Evolutionary conservation across 169 alveolate species (phyloP), one percentile per base, ranked within the genome.

Genomic region (Plasmodium inui): DNA sequence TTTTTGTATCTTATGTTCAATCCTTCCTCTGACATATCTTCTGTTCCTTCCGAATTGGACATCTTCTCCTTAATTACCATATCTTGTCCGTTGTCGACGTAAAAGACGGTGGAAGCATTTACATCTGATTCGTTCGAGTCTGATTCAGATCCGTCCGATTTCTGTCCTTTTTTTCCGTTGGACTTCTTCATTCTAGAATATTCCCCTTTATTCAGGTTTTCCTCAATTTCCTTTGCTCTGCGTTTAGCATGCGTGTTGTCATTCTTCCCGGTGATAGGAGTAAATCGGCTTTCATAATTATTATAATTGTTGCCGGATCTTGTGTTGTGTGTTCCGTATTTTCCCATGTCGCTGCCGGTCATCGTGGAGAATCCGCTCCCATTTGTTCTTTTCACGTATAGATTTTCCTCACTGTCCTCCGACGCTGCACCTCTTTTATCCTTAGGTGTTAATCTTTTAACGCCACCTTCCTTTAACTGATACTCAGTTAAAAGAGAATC

Each of bases 81-180:
- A 74, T 86, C 93, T 86, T 86, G 93, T 50, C 82, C 93, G 80
- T 86, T 86, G 41, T 86, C 93, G 50, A 30, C 79, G 61, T 74
- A 86, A 76, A 46, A 86, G 12, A 70, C 53, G 9, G 22, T 74
- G 78, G 67, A 14, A 9, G 32, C 0, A 28, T 50, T 82, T 74
- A n/a, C 80, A 76, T 53, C 81, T 53, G 81, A 74, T 34, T 78
- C 86, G 0, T 41, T 44, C 1, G 37, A 39, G 72, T 83, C 92
- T n/a, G 92, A 83, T 28, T 73, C 41, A 22, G 9, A 12, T 41
- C 92, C 84, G 19, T 5, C 17, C 2, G 41, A 53, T 17, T 81
- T 81, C 1, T 30, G 8, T 8, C 74, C 73, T 5, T 10, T 84
- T 22, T 84, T 22, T 3, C 57, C 44, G 1, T 82, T 57, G 2